Evolutionary conservation across 306 rosid genomes (phyloP), one percentile per base, ranked within the genome.

Genomic region (Canavalia ensiformis): DNA sequence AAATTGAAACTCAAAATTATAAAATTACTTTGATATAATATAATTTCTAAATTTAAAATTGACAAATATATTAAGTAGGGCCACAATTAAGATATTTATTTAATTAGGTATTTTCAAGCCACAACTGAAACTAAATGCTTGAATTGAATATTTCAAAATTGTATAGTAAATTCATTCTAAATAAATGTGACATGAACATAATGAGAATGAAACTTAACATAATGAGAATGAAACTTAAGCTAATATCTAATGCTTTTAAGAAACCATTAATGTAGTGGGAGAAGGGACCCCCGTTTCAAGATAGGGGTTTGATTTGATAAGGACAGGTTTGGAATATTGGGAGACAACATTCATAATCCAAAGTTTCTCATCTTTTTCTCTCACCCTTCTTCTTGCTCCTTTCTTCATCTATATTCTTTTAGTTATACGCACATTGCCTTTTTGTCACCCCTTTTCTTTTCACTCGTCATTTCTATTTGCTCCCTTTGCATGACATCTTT

Each of bases 301-400:
- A 80, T 63, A 81, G 81, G 88, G 84, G 49, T 85, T 88, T 78
- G 84, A 86, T 88, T 74, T 91, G 97, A 92, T 85, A 75, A 83
- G 81, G 90, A 91, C 97, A 47, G 86, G 57, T 89, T 83, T 88
- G 89, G 97, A 92, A 94, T 92, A 91, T 91, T 88, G 81, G 88
- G 89, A 55, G 97, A 92, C 98, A 92, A 82, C 72, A 77, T 82
- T 90, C 88, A 86, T 84, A 79, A 79, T 86, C 93, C 86, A 90
- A 88, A 71, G 88, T 87, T 88, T 82, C 88, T 77, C 74, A 79
- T 65, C 84, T 79, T 79, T 90, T 84, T 83, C 71, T 81, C 63
- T 52, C 42, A 64, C 66, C 55, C 78, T 79, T 78, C 76, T 75
- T 56, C 64, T 58, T 77, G 18, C 49, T 77, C 81, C 70, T 82